A percentile compares a stretch with the other conserved stretches of the same genome.
Evolutionary conservation across 371 early-diverging fungal genomes (phyloP).

Genomic region (Gilbertella persicaria): DNA sequence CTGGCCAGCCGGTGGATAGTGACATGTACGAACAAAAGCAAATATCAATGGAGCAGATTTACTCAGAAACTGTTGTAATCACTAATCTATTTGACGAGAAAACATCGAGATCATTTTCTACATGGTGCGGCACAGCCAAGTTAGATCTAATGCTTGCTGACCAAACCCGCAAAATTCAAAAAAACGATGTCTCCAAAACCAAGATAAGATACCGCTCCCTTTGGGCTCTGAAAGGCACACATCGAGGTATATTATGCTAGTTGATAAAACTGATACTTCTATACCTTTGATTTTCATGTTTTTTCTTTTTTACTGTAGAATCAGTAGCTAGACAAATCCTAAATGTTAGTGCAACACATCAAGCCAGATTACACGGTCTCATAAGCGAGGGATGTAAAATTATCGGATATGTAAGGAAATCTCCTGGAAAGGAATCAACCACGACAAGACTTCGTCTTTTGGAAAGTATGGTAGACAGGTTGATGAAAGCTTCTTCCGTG

Average conservation of each 20-base stretch:
- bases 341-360: constrained; percentile 13
- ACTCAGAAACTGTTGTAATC: constrained; percentile 18
- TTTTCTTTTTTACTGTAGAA: constrained; percentile 18
- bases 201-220: constrained; percentile 20
- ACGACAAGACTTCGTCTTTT: constrained; percentile 14
- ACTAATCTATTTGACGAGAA: constrained; percentile 19
- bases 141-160: constrained; percentile 20
- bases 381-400: constrained; percentile 11
- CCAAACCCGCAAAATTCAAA: too few species aligned
- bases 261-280: constrained; percentile 17
- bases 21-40: constrained; percentile 21
- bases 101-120: constrained; percentile 14
- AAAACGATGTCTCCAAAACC: constrained; percentile 12
- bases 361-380: constrained; percentile 13
- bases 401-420: constrained; percentile 18
- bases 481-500: constrained; percentile 12
- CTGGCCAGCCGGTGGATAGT: constrained; percentile 15
- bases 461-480: constrained; percentile 13
- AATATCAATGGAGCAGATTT: constrained; percentile 20
- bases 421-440: constrained; percentile 15
- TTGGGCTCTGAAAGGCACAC: constrained; percentile 17
- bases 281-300: constrained; percentile 22
- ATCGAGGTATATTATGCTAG: constrained; percentile 19
- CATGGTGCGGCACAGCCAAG: constrained; percentile 20
- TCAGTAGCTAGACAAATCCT: constrained; percentile 9